A percentile compares a stretch with the other conserved stretches of the same genome.
These are phyloP conservation scores for Globisporangium megalacanthum DNA, from an alignment of 352 stramenopile species.

Conservation along the genomic window DNA sequence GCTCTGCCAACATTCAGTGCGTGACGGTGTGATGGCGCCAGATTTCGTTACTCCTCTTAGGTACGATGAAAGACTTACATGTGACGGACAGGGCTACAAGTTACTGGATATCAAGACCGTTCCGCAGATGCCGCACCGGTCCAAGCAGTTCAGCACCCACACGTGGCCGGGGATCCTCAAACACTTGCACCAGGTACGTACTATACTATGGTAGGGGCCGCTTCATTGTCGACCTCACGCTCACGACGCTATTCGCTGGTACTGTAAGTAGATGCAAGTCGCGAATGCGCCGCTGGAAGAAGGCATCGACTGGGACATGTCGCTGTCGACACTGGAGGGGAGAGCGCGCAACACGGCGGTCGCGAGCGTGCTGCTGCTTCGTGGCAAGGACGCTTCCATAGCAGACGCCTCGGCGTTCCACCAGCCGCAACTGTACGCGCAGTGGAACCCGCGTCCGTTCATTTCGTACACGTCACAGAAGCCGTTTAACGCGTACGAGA, in stretches of 20 bases:
- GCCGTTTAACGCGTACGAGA: slow-evolving; percentile 63
- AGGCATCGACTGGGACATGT: slow-evolving; percentile 53
- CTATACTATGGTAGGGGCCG: too few relatives aligned
- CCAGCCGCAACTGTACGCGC: slow-evolving; percentile 37
- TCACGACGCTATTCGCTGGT: not conserved
- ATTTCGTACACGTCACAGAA: slow-evolving; percentile 19
- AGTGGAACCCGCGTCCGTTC: slow-evolving; percentile 36
- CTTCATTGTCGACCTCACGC: not conserved
- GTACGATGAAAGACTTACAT: too few relatives aligned
- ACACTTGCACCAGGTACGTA: slow-evolving; percentile 54
- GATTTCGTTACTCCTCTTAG: too few relatives aligned
- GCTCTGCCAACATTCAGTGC: slow-evolving; percentile 57
- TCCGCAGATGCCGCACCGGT: slow-evolving; percentile 58
- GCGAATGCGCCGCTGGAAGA: slow-evolving; percentile 52
- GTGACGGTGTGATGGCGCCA: not conserved
- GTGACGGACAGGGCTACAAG: slow-evolving; percentile 49
- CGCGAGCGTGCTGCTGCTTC: slow-evolving; percentile 45
- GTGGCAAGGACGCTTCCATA: slow-evolving; percentile 23
- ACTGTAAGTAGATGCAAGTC: slow-evolving; percentile 48
- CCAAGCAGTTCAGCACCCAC: slow-evolving; percentile 68
- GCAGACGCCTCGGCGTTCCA: slow-evolving; percentile 29
- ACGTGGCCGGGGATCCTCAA: slow-evolving; percentile 73
- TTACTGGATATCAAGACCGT: slow-evolving; percentile 67
- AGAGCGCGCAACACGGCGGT: slow-evolving; percentile 32
- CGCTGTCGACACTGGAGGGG: slow-evolving; percentile 21